Evolutionary conservation across 768 basidiomycete genomes (phyloP).

Genomic region (Suillus fuscotomentosus): DNA sequence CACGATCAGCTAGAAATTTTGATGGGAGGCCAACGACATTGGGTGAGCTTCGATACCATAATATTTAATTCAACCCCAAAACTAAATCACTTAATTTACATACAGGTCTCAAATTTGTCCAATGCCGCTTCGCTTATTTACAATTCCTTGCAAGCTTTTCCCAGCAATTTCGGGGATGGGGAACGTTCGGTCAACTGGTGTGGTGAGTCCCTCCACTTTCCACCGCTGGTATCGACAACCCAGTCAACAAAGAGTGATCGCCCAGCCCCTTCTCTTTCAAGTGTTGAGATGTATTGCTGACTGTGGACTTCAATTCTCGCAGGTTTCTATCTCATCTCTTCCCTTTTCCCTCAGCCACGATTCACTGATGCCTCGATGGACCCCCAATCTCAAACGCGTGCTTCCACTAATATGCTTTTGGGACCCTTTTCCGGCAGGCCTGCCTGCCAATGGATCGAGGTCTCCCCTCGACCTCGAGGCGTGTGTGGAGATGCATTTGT

Average conservation of each 20-base stretch:
- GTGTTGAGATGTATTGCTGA: constrained; percentile 16
- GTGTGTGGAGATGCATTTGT: constrained; percentile 85
- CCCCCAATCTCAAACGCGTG: constrained; percentile 2
- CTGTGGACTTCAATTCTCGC: constrained; percentile 12
- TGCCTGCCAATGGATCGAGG: constrained; percentile 82
- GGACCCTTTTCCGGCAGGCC: constrained; percentile 92
- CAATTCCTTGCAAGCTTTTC: constrained; percentile 70
- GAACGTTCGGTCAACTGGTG: constrained; percentile 87
- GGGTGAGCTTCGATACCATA: constrained; percentile 50
- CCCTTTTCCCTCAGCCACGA: constrained; percentile 55
- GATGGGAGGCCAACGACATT: constrained; percentile 67
- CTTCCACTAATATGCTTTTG: constrained; percentile 45
- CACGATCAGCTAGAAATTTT: constrained; percentile 58
- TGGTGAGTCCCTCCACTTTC: constrained; percentile 53
- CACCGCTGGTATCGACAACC: not conserved
- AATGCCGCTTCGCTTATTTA: constrained; percentile 83
- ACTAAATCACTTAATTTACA: constrained; percentile 5
- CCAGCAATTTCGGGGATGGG: constrained; percentile 56
- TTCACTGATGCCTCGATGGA: constrained; percentile 11
- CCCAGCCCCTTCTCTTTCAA: not conserved
- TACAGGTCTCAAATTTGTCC: constrained; percentile 80
- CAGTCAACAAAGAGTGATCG: not conserved
- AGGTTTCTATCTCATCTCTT: constrained; percentile 86
- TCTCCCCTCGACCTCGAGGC: constrained; percentile 55
- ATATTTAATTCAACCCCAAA: not conserved